Conservation (phyloP, 2,329 filamentous ascomycete genomes). For the Fusarium miscanthi region DNA sequence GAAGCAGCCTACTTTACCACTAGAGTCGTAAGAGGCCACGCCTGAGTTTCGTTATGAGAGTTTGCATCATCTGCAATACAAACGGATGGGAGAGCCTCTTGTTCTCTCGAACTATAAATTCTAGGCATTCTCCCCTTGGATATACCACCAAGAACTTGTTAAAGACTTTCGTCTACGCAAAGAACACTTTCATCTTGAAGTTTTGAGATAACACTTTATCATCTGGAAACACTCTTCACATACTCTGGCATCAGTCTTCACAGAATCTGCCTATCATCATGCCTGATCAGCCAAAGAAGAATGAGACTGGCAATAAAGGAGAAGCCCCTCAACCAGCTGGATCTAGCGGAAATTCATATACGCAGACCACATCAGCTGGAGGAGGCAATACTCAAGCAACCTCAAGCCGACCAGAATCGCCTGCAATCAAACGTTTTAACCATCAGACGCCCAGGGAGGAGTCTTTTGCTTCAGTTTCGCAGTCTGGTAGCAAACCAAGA, state of each 20-base stretch:
- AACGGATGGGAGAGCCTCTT: not conserved
- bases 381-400: too few relatives aligned
- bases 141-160: not conserved
- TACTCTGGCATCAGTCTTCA: not conserved
- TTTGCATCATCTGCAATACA: not conserved
- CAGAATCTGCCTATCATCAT: not conserved
- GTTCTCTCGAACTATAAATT: not conserved
- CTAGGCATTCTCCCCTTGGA: not conserved
- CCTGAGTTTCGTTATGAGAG: not conserved
- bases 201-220: not conserved
- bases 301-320: not conserved
- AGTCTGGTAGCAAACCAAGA: too few relatives aligned
- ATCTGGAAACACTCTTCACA: not conserved
- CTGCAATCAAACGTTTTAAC: too few relatives aligned
- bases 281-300: not conserved
- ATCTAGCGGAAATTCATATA: not conserved
- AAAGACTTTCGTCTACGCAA: not conserved
- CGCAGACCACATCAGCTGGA: too few relatives aligned
- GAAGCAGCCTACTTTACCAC: not conserved
- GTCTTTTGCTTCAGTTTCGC: too few relatives aligned
- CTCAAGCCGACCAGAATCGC: too few relatives aligned
- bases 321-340: not conserved
- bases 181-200: not conserved
- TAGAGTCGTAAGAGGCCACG: not conserved
- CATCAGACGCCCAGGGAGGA: too few relatives aligned